Percentiles rank a stretch among this genome's conserved stretches.
phyloP scores from a whole-genome alignment of 2,329 filamentous ascomycete genomes.

The Pseudopithomyces maydicus region DNA sequence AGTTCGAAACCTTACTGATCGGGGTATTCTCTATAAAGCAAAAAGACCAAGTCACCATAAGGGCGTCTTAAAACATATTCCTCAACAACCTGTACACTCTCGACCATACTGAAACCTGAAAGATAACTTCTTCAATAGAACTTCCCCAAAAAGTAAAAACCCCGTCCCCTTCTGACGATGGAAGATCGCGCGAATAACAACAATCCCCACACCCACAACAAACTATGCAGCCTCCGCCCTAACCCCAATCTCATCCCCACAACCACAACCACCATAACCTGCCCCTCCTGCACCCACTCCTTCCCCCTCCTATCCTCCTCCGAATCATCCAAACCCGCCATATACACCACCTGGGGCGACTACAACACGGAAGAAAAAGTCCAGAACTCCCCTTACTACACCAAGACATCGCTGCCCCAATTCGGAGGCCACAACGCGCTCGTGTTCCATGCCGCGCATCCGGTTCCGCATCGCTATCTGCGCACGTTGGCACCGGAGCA shows the following conservation, averaged over 20 bases:
- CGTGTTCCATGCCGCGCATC: not conserved
- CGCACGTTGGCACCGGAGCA: not conserved
- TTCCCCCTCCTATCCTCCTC: not conserved
- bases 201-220: not conserved
- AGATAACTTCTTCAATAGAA: too few relatives aligned
- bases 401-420: not conserved
- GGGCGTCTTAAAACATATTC: too few relatives aligned
- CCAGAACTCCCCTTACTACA: not conserved
- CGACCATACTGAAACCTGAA: too few relatives aligned
- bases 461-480: not conserved
- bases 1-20: too few relatives aligned
- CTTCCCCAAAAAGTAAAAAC: too few relatives aligned
- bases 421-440: not conserved
- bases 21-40: too few relatives aligned
- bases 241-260: not conserved
- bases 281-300: not conserved
- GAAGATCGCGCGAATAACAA: not conserved
- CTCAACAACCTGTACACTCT: too few relatives aligned
- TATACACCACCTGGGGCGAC: not conserved
- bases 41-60: too few relatives aligned
- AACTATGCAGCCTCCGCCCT: not conserved
- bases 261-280: not conserved
- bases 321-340: not conserved
- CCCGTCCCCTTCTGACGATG: not conserved
- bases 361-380: not conserved